Percentiles rank a stretch among this genome's conserved stretches.
These are phyloP conservation scores for Didymella keratinophila DNA, from an alignment of 2,329 filamentous ascomycete species.

Conservation along the genomic window DNA sequence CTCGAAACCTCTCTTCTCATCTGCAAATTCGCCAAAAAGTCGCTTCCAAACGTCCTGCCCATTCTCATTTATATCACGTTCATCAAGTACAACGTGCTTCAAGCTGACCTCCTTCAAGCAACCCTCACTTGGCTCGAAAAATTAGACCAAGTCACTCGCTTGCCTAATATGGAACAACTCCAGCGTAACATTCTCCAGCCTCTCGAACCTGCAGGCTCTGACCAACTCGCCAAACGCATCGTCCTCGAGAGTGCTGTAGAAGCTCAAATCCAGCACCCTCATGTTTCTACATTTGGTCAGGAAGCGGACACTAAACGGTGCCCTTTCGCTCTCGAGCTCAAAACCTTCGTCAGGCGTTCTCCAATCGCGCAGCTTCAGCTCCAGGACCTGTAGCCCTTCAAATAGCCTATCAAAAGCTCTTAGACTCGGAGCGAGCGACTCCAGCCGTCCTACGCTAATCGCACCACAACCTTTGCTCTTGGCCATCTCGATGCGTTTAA, in stretches of 20 bases:
- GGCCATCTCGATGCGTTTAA: neutral
- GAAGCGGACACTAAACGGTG: conserved; percentile 41
- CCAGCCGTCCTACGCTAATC: conserved; percentile 5
- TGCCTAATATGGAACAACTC: neutral
- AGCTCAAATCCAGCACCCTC: conserved; percentile 29
- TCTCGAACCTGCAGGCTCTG: neutral
- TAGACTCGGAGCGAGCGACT: conserved; percentile 1
- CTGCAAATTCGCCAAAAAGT: neutral
- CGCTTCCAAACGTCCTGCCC: neutral
- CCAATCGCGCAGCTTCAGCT: conserved; percentile 41
- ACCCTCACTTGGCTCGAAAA: neutral
- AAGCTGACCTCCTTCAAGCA: neutral
- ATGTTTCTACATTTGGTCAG: conserved; percentile 36
- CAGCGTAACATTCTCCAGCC: neutral
- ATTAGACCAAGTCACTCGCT: neutral
- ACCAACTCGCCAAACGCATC: conserved; percentile 37
- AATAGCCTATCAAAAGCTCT: neutral
- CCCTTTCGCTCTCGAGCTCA: conserved; percentile 24
- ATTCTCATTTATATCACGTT: neutral
- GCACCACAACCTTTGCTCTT: neutral
- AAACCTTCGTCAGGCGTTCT: conserved; percentile 36
- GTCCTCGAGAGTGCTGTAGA: conserved; percentile 34
- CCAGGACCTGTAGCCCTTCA: conserved; percentile 19
- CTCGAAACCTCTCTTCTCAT: neutral
- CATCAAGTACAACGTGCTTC: neutral